These are phyloP conservation scores for Peronospora farinosa DNA, from an alignment of 352 stramenopile genomes.

Conservation along the genomic window DNA sequence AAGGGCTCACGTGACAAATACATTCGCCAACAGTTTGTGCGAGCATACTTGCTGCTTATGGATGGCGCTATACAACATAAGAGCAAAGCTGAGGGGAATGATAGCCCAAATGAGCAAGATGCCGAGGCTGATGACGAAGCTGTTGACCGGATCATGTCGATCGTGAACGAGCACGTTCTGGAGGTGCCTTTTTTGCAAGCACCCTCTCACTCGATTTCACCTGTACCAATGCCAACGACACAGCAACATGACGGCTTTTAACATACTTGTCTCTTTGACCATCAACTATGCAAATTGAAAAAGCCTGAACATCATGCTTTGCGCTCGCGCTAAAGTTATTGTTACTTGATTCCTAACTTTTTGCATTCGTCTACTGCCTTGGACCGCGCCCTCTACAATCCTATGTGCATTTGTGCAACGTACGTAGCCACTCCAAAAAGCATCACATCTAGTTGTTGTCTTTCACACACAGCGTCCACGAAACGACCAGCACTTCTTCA, in stretches of 20 bases:
- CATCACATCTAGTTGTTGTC: conserved; percentile 22
- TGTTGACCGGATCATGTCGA: conserved; percentile 31
- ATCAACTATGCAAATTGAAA: conserved; percentile 26
- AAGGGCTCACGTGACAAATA: conserved; percentile 85
- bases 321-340: conserved; percentile 12
- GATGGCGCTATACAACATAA: conserved; percentile 32
- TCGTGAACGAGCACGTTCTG: conserved; percentile 36
- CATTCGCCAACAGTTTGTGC: conserved; percentile 77
- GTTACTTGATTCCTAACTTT: conserved; percentile 20
- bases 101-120: conserved; percentile 3
- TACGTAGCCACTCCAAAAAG: neutral
- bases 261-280: conserved; percentile 4
- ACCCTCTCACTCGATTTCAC: conserved; percentile 18
- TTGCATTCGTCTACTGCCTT: conserved; percentile 22
- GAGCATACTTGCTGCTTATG: conserved; percentile 59
- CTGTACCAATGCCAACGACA: conserved; percentile 16
- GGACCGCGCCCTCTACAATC: no score
- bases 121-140: conserved; percentile 7
- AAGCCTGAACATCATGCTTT: conserved; percentile 11
- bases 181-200: conserved; percentile 39
- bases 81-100: conserved; percentile 8
- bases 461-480: conserved; percentile 47
- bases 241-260: conserved; percentile 18
- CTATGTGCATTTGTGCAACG: conserved; percentile 27
- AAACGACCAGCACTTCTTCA: conserved; percentile 41